A percentile compares a stretch with the other conserved stretches of the same genome.
phyloP scores from a whole-genome alignment of 2,329 filamentous ascomycete genomes.

The Botryotinia convoluta region DNA sequence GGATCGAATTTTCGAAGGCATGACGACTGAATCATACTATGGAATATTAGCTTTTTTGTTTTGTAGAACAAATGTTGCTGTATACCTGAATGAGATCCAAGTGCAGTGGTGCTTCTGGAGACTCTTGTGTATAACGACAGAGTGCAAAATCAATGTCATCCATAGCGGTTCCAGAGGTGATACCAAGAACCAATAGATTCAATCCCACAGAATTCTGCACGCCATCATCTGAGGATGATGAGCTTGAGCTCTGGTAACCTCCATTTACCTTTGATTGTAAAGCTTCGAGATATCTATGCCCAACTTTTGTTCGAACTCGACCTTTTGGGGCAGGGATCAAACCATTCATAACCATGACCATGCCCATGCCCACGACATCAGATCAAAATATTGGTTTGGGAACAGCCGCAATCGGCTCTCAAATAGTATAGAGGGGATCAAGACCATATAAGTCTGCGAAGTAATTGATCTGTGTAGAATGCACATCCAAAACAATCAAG shows the following conservation, averaged over 20 bases:
- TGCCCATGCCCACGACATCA: conserved; percentile 21
- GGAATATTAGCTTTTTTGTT: conserved; percentile 12
- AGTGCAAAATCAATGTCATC: conserved; percentile 39
- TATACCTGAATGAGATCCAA: conserved; percentile 37
- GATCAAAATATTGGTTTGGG: conserved; percentile 17
- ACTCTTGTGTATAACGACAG: conserved; percentile 38
- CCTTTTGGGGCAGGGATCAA: conserved; percentile 33
- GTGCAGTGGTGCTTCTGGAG: conserved; percentile 33
- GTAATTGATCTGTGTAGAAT: neutral
- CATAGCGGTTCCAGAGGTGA: conserved; percentile 38
- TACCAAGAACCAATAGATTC: conserved; percentile 36
- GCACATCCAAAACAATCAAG: neutral
- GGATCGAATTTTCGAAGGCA: conserved; percentile 38
- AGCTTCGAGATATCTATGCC: conserved; percentile 38
- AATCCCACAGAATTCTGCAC: conserved; percentile 30
- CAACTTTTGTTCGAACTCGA: conserved; percentile 34
- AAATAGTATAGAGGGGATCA: no score
- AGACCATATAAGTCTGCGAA: neutral
- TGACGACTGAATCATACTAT: conserved; percentile 38
- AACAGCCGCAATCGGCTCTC: conserved; percentile 16
- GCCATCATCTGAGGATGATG: conserved; percentile 27
- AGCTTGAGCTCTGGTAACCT: conserved; percentile 29
- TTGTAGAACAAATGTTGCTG: neutral
- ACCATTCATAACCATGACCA: conserved; percentile 27
- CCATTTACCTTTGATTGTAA: conserved; percentile 35